These are phyloP conservation scores for Acorus gramineus DNA, from an alignment of 106 monocot species.

Conservation along the genomic window DNA sequence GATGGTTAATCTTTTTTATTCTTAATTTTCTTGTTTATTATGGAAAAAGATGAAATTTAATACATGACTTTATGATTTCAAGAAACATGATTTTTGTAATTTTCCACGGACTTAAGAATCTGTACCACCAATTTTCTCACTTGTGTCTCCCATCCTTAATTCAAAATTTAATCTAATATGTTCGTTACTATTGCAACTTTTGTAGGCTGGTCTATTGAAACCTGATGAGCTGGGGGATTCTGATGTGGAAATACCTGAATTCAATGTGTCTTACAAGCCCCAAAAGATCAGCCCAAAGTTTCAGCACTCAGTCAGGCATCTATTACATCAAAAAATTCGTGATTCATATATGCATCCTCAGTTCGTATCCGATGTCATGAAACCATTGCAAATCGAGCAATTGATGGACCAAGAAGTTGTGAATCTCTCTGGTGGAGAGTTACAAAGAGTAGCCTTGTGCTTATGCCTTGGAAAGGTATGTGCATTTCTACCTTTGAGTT, in stretches of 20 bases:
- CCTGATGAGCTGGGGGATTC: slow-evolving; percentile 69
- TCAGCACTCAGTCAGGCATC: slow-evolving; percentile 45
- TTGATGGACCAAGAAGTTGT: slow-evolving; percentile 95
- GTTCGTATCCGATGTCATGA: slow-evolving; percentile 95
- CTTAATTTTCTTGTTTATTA: too few species aligned
- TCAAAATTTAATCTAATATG: too few species aligned
- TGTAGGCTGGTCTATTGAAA: slow-evolving; percentile 84
- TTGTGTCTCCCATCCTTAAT: too few species aligned
- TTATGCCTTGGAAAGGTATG: slow-evolving; percentile 94
- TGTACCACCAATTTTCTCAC: too few species aligned
- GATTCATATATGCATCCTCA: slow-evolving; percentile 94
- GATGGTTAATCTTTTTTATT: too few species aligned
- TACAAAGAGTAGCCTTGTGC: slow-evolving; percentile 88
- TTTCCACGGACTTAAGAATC: too few species aligned
- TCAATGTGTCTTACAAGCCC: slow-evolving; percentile 96
- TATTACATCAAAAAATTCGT: slow-evolving; percentile 80
- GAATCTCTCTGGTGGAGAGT: slow-evolving; percentile 95
- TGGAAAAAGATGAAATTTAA: too few species aligned
- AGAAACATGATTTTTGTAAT: too few species aligned
- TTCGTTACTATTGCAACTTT: neutral
- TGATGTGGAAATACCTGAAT: slow-evolving; percentile 88
- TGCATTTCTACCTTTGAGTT: neutral
- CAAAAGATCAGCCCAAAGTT: slow-evolving; percentile 95
- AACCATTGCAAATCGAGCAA: slow-evolving; percentile 94
- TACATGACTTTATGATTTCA: too few species aligned